Percentiles rank a stretch among this genome's conserved stretches.
phyloP scores from a whole-genome alignment of 352 stramenopile species.

The Hyaloperonospora arabidopsidis region DNA sequence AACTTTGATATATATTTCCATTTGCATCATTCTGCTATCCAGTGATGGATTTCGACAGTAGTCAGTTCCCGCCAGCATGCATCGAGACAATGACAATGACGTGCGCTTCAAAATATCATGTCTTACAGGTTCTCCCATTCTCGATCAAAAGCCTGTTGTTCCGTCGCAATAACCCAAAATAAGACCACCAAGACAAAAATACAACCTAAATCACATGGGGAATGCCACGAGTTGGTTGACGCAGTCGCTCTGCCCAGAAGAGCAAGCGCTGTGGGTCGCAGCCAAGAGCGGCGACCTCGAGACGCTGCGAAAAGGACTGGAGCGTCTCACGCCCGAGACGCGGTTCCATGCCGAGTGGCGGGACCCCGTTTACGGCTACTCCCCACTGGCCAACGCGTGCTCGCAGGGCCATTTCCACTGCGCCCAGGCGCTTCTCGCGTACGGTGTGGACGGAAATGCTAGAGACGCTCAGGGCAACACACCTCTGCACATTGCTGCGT shows the following conservation, averaged over 20 bases:
- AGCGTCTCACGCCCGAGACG: conserved; percentile 46
- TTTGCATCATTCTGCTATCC: too few relatives aligned
- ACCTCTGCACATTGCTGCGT: conserved; percentile 57
- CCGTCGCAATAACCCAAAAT: background rate
- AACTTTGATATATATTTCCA: background rate
- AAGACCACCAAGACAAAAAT: too few relatives aligned
- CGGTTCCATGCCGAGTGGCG: conserved; percentile 63
- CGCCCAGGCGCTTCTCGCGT: conserved; percentile 44
- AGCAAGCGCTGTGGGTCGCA: conserved; percentile 66
- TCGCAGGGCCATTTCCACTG: conserved; percentile 55
- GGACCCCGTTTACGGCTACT: conserved; percentile 54
- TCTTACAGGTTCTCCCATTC: background rate
- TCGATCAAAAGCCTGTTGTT: background rate
- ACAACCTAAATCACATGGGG: too few relatives aligned
- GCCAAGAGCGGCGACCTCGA: conserved; percentile 63
- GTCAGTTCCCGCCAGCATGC: too few relatives aligned
- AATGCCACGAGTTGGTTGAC: conserved; percentile 69
- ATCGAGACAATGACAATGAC: background rate
- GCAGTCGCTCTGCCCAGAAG: conserved; percentile 59
- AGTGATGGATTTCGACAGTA: conserved; percentile 4
- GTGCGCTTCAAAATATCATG: background rate
- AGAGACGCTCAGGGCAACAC: conserved; percentile 54
- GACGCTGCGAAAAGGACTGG: conserved; percentile 40
- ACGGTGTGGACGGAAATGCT: conserved; percentile 49
- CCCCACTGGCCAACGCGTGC: conserved; percentile 58